Evolutionary conservation across 148 eudicot species (phyloP).

Genomic region (Silene latifolia): DNA sequence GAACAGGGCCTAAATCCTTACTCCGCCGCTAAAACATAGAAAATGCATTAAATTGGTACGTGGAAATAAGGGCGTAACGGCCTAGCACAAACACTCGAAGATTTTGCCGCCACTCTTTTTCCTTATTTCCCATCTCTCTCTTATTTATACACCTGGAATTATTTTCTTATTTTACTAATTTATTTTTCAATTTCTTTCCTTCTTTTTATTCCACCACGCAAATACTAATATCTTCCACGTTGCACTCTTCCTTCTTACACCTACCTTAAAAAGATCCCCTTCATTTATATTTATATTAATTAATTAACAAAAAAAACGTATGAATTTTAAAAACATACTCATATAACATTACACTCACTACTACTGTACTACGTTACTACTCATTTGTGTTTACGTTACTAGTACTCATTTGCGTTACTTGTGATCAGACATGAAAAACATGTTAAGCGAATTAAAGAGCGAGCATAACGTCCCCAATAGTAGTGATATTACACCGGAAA

Average conservation of each 20-base stretch:
- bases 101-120: neutral
- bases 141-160: too few species aligned
- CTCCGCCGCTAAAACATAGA: too few species aligned
- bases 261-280: slow-evolving; percentile 1
- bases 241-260: slow-evolving; percentile 19
- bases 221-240: slow-evolving; percentile 17
- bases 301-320: too few species aligned
- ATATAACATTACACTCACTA: too few species aligned
- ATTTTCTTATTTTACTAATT: neutral
- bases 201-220: neutral
- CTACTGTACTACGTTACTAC: too few species aligned
- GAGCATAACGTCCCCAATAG: neutral
- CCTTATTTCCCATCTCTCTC: neutral
- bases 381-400: too few species aligned
- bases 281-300: neutral
- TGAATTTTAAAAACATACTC: too few species aligned
- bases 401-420: too few species aligned
- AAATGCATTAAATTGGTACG: neutral
- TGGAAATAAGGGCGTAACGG: neutral
- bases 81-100: neutral
- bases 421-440: neutral
- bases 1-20: too few species aligned
- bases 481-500: neutral
- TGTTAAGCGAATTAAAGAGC: neutral
- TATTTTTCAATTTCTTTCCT: neutral